Base-by-base conservation (phyloP, 2,329 filamentous ascomycete species). In the Elsinoe ampelina region DNA sequence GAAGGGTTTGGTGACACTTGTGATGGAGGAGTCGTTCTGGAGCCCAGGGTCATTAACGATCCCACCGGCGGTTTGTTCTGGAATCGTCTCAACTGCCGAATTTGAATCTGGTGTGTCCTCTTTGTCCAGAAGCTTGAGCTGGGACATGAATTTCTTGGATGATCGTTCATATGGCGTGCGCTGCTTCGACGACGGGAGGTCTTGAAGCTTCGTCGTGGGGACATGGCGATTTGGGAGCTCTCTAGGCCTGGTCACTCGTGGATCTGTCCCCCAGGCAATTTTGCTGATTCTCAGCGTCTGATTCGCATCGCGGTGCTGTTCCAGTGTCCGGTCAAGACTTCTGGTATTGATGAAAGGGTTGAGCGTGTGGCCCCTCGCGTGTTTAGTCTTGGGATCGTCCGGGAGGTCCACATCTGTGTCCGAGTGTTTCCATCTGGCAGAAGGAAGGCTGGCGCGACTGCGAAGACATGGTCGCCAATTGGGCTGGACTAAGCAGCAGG, bases 281-380 rank as follows among this genome's bases (percentile, higher is more conserved):
- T 38, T 38, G 17, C 17, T 13, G 12, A 54, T 54, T 19, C 50
- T 35, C 6, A 38, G 20, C 11, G 20, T 54, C 13, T 41, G n/a
- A 12, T 54, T 54, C n/a, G 50, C 50, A 12, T 54, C 50, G 11
- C 32, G 50, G 19, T 54, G 50, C 34, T 54, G 50, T 6, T 54
- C 32, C 17, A 54, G 15, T n/a, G 50, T 54, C n/a, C 36, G 38
- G 8, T 54, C 32, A 10, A 54, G 19, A 22, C 50, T 54, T 12
- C 13, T 30, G n/a, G 50, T 15, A 15, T 54, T 38, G 10, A 54
- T 35, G 39, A 39, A 54, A 39, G 12, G 32, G 13, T 41, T 38
- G 15, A 54, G 35, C 35, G 20, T 39, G 19, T 54, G 50, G n/a
- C n/a, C 26, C 6, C 5, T 45, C 3, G 10, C 41, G n/a, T 6